Conservation (phyloP, 73 alveolate genomes). For the Stentor coeruleus region DNA sequence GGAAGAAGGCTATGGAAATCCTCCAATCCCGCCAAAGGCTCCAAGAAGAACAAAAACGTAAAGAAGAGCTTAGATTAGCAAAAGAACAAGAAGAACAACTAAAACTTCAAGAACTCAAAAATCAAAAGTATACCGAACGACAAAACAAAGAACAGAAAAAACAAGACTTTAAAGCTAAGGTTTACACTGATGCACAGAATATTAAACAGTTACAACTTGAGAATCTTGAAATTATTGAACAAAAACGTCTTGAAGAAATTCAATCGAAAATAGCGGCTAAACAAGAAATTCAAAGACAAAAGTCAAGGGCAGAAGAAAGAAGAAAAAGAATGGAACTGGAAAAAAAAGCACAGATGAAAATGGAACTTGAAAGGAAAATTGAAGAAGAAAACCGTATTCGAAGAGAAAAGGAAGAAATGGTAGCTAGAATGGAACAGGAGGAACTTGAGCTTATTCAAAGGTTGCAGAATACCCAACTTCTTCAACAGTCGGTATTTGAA, state of each 20-base stretch:
- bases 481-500: constrained; percentile 45
- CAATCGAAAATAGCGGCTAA: not conserved
- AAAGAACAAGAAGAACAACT: constrained; percentile 16
- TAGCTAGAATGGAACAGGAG: constrained; percentile 52
- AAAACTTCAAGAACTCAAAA: not conserved
- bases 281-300: constrained; percentile 18
- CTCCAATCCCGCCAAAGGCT: not conserved
- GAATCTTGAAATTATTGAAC: not conserved
- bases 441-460: constrained; percentile 58
- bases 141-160: not conserved
- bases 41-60: not conserved
- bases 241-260: not conserved
- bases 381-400: constrained; percentile 25
- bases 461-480: constrained; percentile 48
- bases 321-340: constrained; percentile 26
- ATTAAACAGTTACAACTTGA: not conserved
- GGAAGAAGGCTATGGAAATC: constrained; percentile 24
- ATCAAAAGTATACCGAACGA: not conserved
- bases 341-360: constrained; percentile 19
- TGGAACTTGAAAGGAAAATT: constrained; percentile 31
- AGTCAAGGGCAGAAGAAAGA: constrained; percentile 36
- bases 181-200: not conserved
- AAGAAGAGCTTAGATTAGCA: constrained; percentile 6
- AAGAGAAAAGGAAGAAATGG: constrained; percentile 13
- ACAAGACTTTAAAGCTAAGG: not conserved